phyloP scores from a whole-genome alignment of 371 early-diverging fungal species.

The Haplosporangium sp. region DNA sequence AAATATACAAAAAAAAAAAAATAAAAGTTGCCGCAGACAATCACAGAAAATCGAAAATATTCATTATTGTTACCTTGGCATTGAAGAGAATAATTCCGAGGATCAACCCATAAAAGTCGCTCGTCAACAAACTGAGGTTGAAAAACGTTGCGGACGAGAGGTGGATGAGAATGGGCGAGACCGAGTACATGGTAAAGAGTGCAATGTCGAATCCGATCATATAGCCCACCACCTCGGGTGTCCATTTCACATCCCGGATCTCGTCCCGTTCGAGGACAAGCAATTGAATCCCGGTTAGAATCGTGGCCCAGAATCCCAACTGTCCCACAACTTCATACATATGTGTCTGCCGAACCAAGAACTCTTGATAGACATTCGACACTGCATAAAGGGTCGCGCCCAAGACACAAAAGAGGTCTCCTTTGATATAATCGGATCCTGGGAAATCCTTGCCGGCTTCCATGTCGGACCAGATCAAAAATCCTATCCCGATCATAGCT shows the following conservation, averaged over 20 bases:
- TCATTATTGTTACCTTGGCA: slow-evolving; percentile 30
- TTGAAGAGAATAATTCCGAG: slow-evolving; percentile 75
- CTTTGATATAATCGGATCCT: slow-evolving; percentile 66
- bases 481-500: slow-evolving; percentile 71
- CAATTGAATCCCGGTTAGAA: slow-evolving; percentile 76
- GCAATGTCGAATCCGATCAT: slow-evolving; percentile 68
- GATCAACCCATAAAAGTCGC: slow-evolving; percentile 79
- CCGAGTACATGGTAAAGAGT: slow-evolving; percentile 74
- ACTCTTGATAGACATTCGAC: slow-evolving; percentile 77
- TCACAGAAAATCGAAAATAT: background rate
- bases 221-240: slow-evolving; percentile 61
- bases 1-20: slow-evolving; percentile 1
- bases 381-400: slow-evolving; percentile 77
- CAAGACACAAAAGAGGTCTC: slow-evolving; percentile 74
- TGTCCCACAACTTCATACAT: slow-evolving; percentile 77
- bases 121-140: slow-evolving; percentile 79
- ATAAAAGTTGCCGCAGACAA: slow-evolving; percentile 1
- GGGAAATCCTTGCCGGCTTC: slow-evolving; percentile 43
- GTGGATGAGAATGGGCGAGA: slow-evolving; percentile 74
- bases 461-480: slow-evolving; percentile 71
- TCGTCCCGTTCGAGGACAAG: slow-evolving; percentile 68
- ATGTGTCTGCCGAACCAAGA: slow-evolving; percentile 69
- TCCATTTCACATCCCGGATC: slow-evolving; percentile 56
- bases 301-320: slow-evolving; percentile 74
- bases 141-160: slow-evolving; percentile 76